These are phyloP conservation scores for Zasmidium cellare DNA, from an alignment of 2,329 filamentous ascomycete genomes.

Conservation along the genomic window DNA sequence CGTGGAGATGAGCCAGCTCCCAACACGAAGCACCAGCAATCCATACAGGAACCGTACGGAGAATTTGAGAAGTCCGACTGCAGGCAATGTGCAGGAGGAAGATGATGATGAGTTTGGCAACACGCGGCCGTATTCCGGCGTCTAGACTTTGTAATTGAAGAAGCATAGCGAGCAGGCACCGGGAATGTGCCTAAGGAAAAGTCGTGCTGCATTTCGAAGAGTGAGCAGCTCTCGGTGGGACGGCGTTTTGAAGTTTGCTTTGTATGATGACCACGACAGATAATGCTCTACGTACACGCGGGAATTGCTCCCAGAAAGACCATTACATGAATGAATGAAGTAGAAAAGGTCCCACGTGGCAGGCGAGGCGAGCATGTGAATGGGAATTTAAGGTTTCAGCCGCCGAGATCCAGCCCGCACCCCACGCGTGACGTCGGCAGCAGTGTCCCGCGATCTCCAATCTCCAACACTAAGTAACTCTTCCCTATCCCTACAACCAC, in stretches of 20 bases:
- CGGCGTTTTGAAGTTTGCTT: neutral
- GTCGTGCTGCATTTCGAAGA: neutral
- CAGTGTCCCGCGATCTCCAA: neutral
- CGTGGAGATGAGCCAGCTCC: constrained; percentile 25
- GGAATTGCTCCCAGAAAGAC: neutral
- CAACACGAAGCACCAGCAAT: constrained; percentile 24
- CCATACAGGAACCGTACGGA: constrained; percentile 19
- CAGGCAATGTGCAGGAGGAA: constrained; percentile 11
- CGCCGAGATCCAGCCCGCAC: neutral
- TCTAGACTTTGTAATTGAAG: constrained; percentile 12
- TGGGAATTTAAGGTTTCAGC: neutral
- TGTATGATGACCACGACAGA: neutral
- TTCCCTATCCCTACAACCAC: neutral
- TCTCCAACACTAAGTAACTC: neutral
- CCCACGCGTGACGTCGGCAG: neutral
- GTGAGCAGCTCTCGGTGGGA: neutral
- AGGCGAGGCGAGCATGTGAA: neutral
- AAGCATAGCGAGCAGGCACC: neutral
- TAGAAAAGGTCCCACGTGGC: too few relatives aligned
- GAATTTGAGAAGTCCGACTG: constrained; percentile 1
- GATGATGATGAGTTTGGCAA: constrained; percentile 23
- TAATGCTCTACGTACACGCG: neutral
- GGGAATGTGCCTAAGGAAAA: neutral
- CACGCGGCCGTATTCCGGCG: constrained; percentile 22
- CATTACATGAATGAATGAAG: too few relatives aligned